A percentile compares a stretch with the other conserved stretches of the same genome.
Conservation (phyloP, 768 basidiomycete genomes). For the Termitomyces bulborhizus region DNA sequence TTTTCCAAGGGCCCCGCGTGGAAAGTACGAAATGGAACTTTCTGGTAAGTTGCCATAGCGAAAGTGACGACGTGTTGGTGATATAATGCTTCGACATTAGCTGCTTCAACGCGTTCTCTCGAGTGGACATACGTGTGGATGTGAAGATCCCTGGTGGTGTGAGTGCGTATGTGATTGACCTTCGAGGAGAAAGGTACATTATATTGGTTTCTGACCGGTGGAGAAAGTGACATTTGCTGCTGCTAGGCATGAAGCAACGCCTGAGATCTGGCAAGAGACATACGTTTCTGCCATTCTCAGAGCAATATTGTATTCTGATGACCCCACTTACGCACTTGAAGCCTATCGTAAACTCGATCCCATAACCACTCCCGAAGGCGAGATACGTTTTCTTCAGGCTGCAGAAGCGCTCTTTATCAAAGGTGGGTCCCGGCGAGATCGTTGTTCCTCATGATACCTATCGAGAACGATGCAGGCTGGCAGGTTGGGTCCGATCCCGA, state of each 20-base stretch:
- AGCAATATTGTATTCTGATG: constrained; percentile 93
- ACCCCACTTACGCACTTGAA: constrained; percentile 84
- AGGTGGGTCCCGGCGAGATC: constrained; percentile 29
- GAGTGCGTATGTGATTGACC: constrained; percentile 86
- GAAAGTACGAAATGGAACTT: constrained; percentile 92
- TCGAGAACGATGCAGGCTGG: constrained; percentile 59
- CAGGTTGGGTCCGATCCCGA: constrained; percentile 98
- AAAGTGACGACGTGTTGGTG: background rate
- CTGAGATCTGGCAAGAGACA: constrained; percentile 95
- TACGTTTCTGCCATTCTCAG: constrained; percentile 91
- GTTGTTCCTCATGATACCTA: background rate
- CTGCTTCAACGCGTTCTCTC: constrained; percentile 97
- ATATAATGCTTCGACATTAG: constrained; percentile 26
- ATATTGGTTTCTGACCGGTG: background rate
- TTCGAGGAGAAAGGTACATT: constrained; percentile 87
- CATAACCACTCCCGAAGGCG: constrained; percentile 83
- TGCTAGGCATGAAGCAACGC: constrained; percentile 78
- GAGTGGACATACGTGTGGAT: constrained; percentile 94
- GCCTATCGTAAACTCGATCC: constrained; percentile 96
- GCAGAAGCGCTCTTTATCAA: constrained; percentile 87
- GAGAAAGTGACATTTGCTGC: background rate
- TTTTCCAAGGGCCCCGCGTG: constrained; percentile 79
- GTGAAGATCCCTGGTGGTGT: constrained; percentile 99
- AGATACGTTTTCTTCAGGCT: constrained; percentile 84
- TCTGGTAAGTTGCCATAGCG: constrained; percentile 54